Percentiles rank a stretch among this genome's conserved stretches.
Evolutionary conservation across 345 rosid genomes (phyloP).

Genomic region (Rubroshorea leprosula): DNA sequence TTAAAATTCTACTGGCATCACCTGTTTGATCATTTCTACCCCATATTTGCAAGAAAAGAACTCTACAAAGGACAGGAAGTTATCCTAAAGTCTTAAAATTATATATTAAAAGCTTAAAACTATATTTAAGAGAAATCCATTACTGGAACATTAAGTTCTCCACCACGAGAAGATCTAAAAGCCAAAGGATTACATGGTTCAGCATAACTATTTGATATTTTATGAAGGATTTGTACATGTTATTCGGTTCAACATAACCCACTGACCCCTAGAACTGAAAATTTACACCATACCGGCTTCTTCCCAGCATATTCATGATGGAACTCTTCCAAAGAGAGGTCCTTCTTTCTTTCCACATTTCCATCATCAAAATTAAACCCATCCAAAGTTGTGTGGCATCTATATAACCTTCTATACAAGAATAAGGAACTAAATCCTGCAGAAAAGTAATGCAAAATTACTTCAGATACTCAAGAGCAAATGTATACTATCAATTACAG

Average conservation of each 20-base stretch:
- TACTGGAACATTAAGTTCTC: no score
- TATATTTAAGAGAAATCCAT: no score
- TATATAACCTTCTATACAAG: constrained; percentile 79
- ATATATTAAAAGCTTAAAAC: no score
- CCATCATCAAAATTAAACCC: constrained; percentile 62
- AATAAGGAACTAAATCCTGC: constrained; percentile 78
- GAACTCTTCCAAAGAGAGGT: constrained; percentile 55
- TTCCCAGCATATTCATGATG: constrained; percentile 44
- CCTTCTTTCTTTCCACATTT: constrained; percentile 62
- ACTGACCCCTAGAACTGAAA: neutral
- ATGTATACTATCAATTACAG: constrained; percentile 4
- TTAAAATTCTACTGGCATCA: no score
- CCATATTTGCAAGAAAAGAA: no score
- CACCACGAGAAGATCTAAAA: no score
- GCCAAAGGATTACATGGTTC: no score
- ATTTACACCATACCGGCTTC: constrained; percentile 55
- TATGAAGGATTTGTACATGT: neutral
- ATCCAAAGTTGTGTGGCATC: constrained; percentile 66
- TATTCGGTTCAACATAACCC: neutral
- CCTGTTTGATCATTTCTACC: no score
- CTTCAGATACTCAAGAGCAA: constrained; percentile 1
- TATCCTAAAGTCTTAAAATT: no score
- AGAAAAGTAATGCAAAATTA: constrained; percentile 12
- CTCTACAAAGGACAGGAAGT: no score
- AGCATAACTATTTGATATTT: neutral